These are phyloP conservation scores for Platanthera zijinensis DNA, from an alignment of 106 monocot species.

Conservation along the genomic window DNA sequence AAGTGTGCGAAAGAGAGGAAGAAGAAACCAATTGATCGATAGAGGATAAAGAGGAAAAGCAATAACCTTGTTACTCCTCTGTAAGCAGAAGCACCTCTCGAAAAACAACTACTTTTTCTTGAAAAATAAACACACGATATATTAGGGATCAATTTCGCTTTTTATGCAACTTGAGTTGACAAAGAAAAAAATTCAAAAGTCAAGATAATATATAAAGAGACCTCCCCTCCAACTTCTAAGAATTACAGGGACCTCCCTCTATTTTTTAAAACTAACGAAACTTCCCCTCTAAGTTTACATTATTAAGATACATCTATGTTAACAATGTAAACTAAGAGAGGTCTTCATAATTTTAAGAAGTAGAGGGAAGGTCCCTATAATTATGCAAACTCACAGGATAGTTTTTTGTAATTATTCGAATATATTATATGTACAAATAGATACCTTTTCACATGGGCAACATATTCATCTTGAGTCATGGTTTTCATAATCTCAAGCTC, in stretches of 20 bases:
- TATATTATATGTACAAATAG: background rate
- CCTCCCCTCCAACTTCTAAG: background rate
- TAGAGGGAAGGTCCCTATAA: too few species aligned
- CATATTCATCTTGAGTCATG: slow-evolving; percentile 65
- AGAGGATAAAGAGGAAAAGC: background rate
- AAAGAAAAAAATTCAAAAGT: background rate
- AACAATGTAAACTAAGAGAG: too few species aligned
- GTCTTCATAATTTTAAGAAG: too few species aligned
- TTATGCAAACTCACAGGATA: too few species aligned
- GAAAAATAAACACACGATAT: background rate
- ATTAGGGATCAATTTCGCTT: background rate
- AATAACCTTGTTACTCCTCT: slow-evolving; percentile 61
- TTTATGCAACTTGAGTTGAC: background rate
- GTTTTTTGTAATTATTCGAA: background rate
- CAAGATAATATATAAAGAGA: too few species aligned
- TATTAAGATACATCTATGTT: too few species aligned
- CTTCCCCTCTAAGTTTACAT: too few species aligned
- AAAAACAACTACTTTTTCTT: slow-evolving; percentile 65
- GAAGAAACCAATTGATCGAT: background rate
- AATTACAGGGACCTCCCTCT: too few species aligned
- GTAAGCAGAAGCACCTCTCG: slow-evolving; percentile 55
- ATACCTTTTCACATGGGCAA: slow-evolving; percentile 55
- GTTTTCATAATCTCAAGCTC: slow-evolving; percentile 51
- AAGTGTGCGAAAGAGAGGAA: background rate
- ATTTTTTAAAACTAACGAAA: too few species aligned